Evolutionary conservation across 306 rosid species (phyloP).

Genomic region (Castanea sativa): DNA sequence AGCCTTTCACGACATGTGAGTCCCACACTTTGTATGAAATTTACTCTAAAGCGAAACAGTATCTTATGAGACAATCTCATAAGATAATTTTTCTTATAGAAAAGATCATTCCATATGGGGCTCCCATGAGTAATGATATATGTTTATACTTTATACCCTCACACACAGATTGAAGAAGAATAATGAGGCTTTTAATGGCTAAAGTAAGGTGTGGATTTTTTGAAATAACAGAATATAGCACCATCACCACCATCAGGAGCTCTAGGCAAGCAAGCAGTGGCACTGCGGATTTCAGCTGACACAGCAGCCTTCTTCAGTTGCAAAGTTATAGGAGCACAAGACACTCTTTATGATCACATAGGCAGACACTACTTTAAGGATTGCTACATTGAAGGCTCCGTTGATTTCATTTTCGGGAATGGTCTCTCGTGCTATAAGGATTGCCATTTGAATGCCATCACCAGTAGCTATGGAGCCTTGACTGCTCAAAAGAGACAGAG

Average conservation of each 20-base stretch:
- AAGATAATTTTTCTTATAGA: too few species aligned
- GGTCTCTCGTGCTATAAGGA: slow-evolving; percentile 54
- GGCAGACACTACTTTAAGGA: slow-evolving; percentile 71
- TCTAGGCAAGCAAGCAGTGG: slow-evolving; percentile 72
- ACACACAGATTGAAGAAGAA: not conserved
- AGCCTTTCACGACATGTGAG: too few species aligned
- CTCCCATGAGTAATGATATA: too few species aligned
- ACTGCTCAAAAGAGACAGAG: slow-evolving; percentile 59
- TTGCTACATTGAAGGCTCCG: slow-evolving; percentile 70
- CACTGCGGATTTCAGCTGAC: slow-evolving; percentile 60
- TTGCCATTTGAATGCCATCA: slow-evolving; percentile 64
- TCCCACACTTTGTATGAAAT: too few species aligned
- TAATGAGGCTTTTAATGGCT: not conserved
- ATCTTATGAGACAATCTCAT: too few species aligned
- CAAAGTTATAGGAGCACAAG: slow-evolving; percentile 67
- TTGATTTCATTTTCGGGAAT: slow-evolving; percentile 73
- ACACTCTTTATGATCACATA: slow-evolving; percentile 63
- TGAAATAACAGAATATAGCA: not conserved
- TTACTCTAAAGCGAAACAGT: too few species aligned
- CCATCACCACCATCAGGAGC: slow-evolving; percentile 57
- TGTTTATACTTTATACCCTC: too few species aligned
- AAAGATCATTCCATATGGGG: too few species aligned
- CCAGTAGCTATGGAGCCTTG: slow-evolving; percentile 41
- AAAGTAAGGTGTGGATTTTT: not conserved
- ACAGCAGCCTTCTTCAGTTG: slow-evolving; percentile 56